phyloP scores from a whole-genome alignment of 2,329 filamentous ascomycete genomes.

The Colletotrichum liriopes region DNA sequence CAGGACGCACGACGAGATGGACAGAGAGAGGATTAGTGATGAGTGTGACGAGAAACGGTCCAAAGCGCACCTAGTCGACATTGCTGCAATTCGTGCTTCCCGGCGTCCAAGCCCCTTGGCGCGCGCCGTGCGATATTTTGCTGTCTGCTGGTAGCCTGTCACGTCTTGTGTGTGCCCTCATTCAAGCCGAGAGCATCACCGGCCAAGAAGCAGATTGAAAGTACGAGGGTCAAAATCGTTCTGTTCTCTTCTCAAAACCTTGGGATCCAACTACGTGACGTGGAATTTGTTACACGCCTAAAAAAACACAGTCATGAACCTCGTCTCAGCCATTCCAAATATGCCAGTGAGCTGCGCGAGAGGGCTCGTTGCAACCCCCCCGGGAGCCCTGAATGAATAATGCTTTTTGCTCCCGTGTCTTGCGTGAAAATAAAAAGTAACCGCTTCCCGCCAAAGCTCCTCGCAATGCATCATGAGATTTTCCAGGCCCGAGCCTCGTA shows the following conservation, averaged over 20 bases:
- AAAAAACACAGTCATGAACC: constrained; percentile 20
- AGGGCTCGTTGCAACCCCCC: not conserved
- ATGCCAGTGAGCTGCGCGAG: constrained; percentile 22
- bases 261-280: not conserved
- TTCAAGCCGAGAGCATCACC: not conserved
- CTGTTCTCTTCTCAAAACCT: not conserved
- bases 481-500: constrained; percentile 41
- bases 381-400: not conserved
- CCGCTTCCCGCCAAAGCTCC: constrained; percentile 38
- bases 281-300: constrained; percentile 7
- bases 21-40: not conserved
- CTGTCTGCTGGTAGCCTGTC: not conserved
- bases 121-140: not conserved
- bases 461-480: constrained; percentile 40
- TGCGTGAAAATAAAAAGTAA: constrained; percentile 1
- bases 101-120: no score
- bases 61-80: no score
- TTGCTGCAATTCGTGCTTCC: not conserved
- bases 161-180: not conserved
- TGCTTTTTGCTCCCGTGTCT: constrained; percentile 2
- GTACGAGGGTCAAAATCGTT: not conserved
- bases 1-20: not conserved
- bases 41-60: not conserved
- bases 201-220: no score
- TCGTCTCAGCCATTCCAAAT: constrained; percentile 29